Evolutionary conservation across 1,284 basidiomycete genomes (phyloP), one percentile per base, ranked within the genome.

Genomic region (Puccinia horiana): DNA sequence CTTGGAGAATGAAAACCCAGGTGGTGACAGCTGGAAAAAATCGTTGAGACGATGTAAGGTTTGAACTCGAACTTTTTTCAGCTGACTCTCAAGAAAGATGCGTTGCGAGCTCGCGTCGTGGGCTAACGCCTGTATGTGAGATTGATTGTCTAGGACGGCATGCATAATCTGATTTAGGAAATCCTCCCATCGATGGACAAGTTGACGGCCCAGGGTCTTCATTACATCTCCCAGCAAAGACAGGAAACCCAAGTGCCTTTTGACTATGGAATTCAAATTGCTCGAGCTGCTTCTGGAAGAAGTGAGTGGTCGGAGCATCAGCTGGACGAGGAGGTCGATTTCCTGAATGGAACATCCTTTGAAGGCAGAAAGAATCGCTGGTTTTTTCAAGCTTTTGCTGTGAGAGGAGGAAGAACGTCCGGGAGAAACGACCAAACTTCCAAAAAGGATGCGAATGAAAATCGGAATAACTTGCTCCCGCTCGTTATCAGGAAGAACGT

Each of bases 201-300:
- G 88, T 83, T 91, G 90, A 18, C 93, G 91, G 2, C 93, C 94
- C 29, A 98, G 88, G 79, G 93, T 91, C 86, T 90, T 92, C 85
- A 96, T 86, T 18, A 96, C 91, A 84, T 96, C 94, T 0, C 91
- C 92, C n/a, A 97, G 89, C 26, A 98, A 88, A 4, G 91, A 91
- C 83, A 98, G 88, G 88, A 92, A 97, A 76, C 95, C 96, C 49
- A 92, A 88, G 85, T 94, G 91, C 84, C 94, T 93, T 87, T 92
- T 93, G 76, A 91, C 89, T 0, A 91, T 56, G 58, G 81, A 82
- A 23, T 79, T 56, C 54, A 70, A 82, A 26, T 82, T 77, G 49
- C 70, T 83, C 69, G 56, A 84, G 83, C 1, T 72, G 78, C 0
- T 70, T 70, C 6, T 83, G 69, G 11, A 84, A 81, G 44, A 86